Evolutionary conservation across 345 rosid species (phyloP).

Genomic region (Salix brachista): DNA sequence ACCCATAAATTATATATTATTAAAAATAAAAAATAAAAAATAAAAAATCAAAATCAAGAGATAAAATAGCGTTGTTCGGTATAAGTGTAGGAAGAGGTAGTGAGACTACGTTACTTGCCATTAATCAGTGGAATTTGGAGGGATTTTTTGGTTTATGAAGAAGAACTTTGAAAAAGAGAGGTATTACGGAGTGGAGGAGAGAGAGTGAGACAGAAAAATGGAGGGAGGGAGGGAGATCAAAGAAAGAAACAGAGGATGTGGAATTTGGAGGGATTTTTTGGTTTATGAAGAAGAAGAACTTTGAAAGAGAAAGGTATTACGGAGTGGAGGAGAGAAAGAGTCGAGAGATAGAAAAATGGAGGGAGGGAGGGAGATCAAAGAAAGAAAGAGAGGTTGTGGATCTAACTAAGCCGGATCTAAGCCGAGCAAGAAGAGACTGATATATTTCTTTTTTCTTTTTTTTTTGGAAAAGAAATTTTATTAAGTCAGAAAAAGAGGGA

Average conservation of each 20-base stretch:
- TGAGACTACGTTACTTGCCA: background rate
- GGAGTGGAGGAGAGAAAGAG: conserved; percentile 11
- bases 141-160: background rate
- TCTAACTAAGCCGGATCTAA: conserved; percentile 71
- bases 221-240: conserved; percentile 52
- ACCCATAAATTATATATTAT: too few species aligned
- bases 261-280: background rate
- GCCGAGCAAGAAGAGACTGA: conserved; percentile 41
- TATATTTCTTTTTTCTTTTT: background rate
- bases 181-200: conserved; percentile 3
- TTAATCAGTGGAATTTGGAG: background rate
- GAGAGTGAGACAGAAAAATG: too few species aligned
- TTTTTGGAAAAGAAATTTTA: background rate
- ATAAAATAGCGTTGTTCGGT: background rate
- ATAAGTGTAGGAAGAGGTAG: background rate
- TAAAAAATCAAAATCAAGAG: background rate
- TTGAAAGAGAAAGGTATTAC: too few species aligned
- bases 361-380: conserved; percentile 50
- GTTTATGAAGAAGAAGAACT: background rate
- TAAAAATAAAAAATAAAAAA: too few species aligned
- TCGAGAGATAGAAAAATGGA: conserved; percentile 30
- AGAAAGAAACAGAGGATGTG: background rate
- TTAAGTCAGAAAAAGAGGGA: too few species aligned
- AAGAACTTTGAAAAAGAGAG: too few species aligned
- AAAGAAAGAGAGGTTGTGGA: background rate